Evolutionary conservation across 148 eudicot species (phyloP).

Genomic region (Silene uniflora): DNA sequence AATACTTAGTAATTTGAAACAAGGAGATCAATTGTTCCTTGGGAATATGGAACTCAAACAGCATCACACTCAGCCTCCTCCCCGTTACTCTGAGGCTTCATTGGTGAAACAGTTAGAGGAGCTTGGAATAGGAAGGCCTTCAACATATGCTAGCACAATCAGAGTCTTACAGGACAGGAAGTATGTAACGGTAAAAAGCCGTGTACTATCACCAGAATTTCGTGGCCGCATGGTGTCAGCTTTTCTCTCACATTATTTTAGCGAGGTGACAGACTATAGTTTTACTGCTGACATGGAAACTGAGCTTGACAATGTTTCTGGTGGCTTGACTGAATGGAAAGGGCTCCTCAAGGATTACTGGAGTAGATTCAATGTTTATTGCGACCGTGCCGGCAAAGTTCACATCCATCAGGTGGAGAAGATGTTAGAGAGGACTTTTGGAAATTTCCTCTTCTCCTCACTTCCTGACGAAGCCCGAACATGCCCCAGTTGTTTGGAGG

Average conservation of each 20-base stretch:
- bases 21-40: constrained; percentile 48
- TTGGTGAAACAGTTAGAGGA: constrained; percentile 88
- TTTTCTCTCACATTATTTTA: constrained; percentile 74
- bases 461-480: constrained; percentile 72
- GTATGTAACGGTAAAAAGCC: constrained; percentile 62
- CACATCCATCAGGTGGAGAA: constrained; percentile 94
- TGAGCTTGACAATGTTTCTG: constrained; percentile 95
- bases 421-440: constrained; percentile 89
- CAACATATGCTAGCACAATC: constrained; percentile 82
- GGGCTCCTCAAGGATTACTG: constrained; percentile 84
- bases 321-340: constrained; percentile 95
- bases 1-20: constrained; percentile 47
- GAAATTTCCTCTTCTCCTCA: constrained; percentile 61
- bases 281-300: constrained; percentile 98
- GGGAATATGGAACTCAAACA: constrained; percentile 60
- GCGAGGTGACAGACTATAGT: constrained; percentile 88
- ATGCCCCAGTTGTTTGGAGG: constrained; percentile 83
- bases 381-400: constrained; percentile 57
- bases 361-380: constrained; percentile 79
- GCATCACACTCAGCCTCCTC: constrained; percentile 80
- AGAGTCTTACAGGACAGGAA: constrained; percentile 88
- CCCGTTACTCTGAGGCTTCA: constrained; percentile 80
- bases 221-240: constrained; percentile 99
- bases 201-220: constrained; percentile 72
- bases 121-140: constrained; percentile 97